These are phyloP conservation scores for Leccinum subrobustum DNA, from an alignment of 1,284 basidiomycete genomes.

Conservation along the genomic window DNA sequence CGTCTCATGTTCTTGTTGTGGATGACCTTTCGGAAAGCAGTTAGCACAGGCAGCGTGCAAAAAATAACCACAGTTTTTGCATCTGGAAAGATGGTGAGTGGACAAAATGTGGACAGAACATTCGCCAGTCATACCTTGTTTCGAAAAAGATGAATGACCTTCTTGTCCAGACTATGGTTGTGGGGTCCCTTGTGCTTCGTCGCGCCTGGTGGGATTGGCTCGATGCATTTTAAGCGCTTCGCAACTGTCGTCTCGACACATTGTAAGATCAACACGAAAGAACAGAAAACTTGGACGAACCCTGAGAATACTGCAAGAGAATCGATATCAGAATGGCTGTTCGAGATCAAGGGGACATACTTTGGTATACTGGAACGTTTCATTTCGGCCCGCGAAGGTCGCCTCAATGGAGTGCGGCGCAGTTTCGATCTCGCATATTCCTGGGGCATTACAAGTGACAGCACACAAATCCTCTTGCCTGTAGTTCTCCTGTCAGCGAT, in stretches of 20 bases:
- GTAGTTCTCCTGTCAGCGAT: constrained; percentile 3
- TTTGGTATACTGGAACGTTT: constrained; percentile 51
- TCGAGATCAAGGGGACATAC: constrained; percentile 22
- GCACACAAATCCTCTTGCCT: constrained; percentile 53
- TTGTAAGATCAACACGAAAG: constrained; percentile 15
- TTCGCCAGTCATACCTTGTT: constrained; percentile 33
- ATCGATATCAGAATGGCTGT: constrained; percentile 15
- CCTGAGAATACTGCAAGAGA: constrained; percentile 27
- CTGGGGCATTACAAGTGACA: constrained; percentile 41
- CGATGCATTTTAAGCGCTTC: no score
- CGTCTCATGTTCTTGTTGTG: constrained; percentile 61
- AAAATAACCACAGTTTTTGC: constrained; percentile 55
- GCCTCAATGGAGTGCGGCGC: constrained; percentile 56
- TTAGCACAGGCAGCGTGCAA: constrained; percentile 46
- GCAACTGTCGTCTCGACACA: no score
- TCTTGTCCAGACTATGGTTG: no score
- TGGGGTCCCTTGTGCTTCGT: no score
- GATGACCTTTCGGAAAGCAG: constrained; percentile 44
- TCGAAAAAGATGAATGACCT: constrained; percentile 41
- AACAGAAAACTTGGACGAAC: constrained; percentile 10
- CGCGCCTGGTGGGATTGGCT: no score
- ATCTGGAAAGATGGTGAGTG: constrained; percentile 34
- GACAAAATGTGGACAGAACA: not conserved
- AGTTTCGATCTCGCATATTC: constrained; percentile 58
- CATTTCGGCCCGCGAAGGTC: constrained; percentile 49